phyloP scores from a whole-genome alignment of 202 grass and related monocot species.

The Setaria viridis region DNA sequence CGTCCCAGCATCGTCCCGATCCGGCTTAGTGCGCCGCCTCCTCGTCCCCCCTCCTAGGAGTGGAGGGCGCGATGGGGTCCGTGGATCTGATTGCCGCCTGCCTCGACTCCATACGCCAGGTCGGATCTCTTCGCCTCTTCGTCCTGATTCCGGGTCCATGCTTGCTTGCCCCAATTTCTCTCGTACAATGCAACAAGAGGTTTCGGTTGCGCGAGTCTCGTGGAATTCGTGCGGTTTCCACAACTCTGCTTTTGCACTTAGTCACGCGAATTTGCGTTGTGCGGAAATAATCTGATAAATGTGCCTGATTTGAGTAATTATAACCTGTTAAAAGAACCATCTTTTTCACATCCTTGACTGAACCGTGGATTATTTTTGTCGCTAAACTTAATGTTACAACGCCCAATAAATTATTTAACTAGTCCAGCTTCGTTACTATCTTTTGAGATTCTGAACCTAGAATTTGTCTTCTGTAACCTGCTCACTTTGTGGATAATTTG shows the following conservation, averaged over 20 bases:
- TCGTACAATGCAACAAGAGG: background rate
- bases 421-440: background rate
- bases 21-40: background rate
- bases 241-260: background rate
- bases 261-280: background rate
- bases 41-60: background rate
- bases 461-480: background rate
- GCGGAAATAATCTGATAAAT: background rate
- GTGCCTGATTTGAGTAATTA: background rate
- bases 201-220: background rate
- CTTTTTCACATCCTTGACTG: background rate
- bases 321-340: background rate
- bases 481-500: background rate
- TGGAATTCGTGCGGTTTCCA: background rate
- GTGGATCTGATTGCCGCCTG: conserved; percentile 83
- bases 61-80: conserved; percentile 59
- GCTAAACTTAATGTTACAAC: background rate
- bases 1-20: background rate
- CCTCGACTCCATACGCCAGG: conserved; percentile 81
- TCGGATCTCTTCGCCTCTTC: conserved; percentile 30
- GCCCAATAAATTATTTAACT: background rate
- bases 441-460: background rate
- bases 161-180: background rate
- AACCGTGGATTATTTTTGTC: background rate
- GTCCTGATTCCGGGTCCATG: background rate